Base-by-base conservation (phyloP, 192 early-diverging fungal genomes). In the Dispira parvispora region DNA sequence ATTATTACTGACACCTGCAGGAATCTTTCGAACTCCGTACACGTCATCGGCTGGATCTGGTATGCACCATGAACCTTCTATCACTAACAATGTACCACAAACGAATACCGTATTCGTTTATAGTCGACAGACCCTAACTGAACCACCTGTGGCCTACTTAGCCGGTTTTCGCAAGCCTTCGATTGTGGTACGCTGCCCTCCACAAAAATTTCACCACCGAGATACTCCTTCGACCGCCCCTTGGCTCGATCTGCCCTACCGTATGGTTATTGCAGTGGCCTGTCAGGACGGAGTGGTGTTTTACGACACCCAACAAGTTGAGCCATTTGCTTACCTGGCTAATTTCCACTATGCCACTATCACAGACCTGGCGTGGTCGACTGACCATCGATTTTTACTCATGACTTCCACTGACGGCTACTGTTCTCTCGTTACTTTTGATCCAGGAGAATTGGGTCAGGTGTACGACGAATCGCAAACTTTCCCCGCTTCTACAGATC, bases 281-380 rank as follows among this genome's bases (percentile, higher is more conserved):
- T 84, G 81, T n/a, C 87, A 88, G 65, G 88, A 91, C 65, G 69
- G 85, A 1, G 75, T 94, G 16, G 75, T 82, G 20, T 75, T 98
- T 4, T 95, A 95, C 71, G 92, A 95, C 78, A 92, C 94, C 60
- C 78, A 87, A 62, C 77, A 82, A 60, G 52, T 49, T 0, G 64
- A 43, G 6, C 86, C 94, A 1, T 75, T 93, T 8, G 89, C 82
- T 16, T 69, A 84, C 32, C 65, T 92, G 55, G 72, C 80, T 18
- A 86, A 88, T 28, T 73, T 95, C 62, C 94, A 98, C 69, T 94
- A 88, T 70, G 85, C 90, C 16, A 83, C 89, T 2, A 74, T 95
- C 45, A 91, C 92, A 11, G 94, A 98, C 70, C 63, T 94, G 50
- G 72, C 90, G 20, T 95, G 92, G 57, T 60, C 57, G 25, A 14